Evolutionary conservation across 129 eudicot species (phyloP), one percentile per base, ranked within the genome.

Genomic region (Cynara cardunculus): DNA sequence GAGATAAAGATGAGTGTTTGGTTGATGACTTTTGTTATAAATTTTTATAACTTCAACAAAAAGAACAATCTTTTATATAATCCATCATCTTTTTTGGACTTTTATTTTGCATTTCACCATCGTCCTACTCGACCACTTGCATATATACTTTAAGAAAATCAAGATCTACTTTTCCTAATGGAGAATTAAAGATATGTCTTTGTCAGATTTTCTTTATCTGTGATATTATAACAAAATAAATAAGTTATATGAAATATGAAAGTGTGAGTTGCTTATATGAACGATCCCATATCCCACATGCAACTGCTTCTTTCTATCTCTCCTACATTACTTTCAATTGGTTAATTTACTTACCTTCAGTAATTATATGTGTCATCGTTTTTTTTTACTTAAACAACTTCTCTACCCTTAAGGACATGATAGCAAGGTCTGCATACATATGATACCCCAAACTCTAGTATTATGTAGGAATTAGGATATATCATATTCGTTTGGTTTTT

Each of bases 81-180:
- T 11, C 12, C 8, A 12, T 39, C 7, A 70, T 9, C n/a, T 34
- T 32, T 16, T 31, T 2, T 30, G 39, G 27, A 28, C 44, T 75
- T 53, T 46, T 28, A 25, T 74, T 26, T 49, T 25, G 78, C 78
- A 74, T 49, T 27, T 75, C 79, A 21, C 69, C 69, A 75, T 75
- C 79, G 25, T 59, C 19, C 79, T 56, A 75, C 79, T 8, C 4
- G 5, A 3, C 70, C 49, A 75, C 44, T 75, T 27, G 9, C 34
- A 5, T 18, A 11, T 10, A 41, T 41, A 41, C 53, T 41, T 41
- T 41, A 12, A 41, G 10, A 39, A 28, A 75, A 56, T 56, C 79
- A 19, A 53, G n/a, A 5, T 22, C 56, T 21, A 6, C 25, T 30
- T 25, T 44, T 73, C 53, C 22, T 22, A 72, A 14, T 39, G 30